Conservation (phyloP, 2,329 filamentous ascomycete genomes). For the Pseudogymnoascus sp. region DNA sequence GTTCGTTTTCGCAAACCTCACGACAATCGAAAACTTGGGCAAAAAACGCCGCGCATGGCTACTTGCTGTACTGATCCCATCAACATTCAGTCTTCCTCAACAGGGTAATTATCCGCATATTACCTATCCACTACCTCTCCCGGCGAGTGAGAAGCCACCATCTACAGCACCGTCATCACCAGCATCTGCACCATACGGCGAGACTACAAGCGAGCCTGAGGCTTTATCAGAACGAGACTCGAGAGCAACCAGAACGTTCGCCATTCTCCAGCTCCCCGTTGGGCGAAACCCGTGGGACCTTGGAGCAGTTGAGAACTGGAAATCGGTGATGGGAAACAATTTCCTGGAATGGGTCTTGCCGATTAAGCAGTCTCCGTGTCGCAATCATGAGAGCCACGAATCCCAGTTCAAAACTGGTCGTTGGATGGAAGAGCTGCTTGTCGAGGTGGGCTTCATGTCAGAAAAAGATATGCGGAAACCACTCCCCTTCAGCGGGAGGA, state of each 20-base stretch:
- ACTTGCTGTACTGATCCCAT: slow-evolving; percentile 65
- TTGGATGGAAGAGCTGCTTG: slow-evolving; percentile 48
- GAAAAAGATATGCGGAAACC: slow-evolving; percentile 9
- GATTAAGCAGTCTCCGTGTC: slow-evolving; percentile 64
- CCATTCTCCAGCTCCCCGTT: slow-evolving; percentile 62
- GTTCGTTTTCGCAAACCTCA: slow-evolving; percentile 64
- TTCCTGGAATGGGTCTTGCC: slow-evolving; percentile 75
- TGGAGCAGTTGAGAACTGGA: slow-evolving; percentile 61
- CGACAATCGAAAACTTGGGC: slow-evolving; percentile 73
- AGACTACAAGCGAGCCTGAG: slow-evolving; percentile 9
- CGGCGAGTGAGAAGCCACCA: slow-evolving; percentile 7
- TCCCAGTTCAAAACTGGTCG: slow-evolving; percentile 63
- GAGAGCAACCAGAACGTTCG: slow-evolving; percentile 58
- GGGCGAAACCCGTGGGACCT: slow-evolving; percentile 84
- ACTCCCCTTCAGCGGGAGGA: neutral
- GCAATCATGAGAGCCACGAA: slow-evolving; percentile 53
- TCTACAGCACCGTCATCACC: slow-evolving; percentile 1
- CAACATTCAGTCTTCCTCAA: slow-evolving; percentile 23
- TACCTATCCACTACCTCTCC: slow-evolving; percentile 10
- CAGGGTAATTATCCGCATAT: slow-evolving; percentile 10
- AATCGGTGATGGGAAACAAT: slow-evolving; percentile 67
- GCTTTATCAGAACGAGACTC: slow-evolving; percentile 19
- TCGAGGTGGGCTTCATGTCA: slow-evolving; percentile 7
- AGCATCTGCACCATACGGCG: neutral
- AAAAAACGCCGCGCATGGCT: slow-evolving; percentile 54